A percentile compares a stretch with the other conserved stretches of the same genome.
phyloP scores from a whole-genome alignment of 208 protist genomes.

The Trypanosoma grayi region DNA sequence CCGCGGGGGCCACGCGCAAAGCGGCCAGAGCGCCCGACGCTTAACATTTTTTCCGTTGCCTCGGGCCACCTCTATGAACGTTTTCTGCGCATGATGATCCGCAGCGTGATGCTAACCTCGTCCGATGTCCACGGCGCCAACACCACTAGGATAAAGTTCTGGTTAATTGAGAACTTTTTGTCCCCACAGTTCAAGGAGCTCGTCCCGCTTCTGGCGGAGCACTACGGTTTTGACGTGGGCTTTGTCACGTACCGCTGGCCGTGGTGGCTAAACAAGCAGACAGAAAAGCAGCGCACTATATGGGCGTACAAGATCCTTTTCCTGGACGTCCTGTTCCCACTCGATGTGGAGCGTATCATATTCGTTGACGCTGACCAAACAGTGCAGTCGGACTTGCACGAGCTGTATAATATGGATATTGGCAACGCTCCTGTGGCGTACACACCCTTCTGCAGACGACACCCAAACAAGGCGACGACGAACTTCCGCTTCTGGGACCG shows the following conservation, averaged over 20 bases:
- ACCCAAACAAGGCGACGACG: conserved; percentile 88
- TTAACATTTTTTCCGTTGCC: conserved; percentile 98
- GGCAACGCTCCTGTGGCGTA: conserved; percentile 92
- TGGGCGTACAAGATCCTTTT: conserved; percentile 99
- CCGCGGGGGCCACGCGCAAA: conserved; percentile 11
- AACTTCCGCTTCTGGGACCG: conserved; percentile 92
- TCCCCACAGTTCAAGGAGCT: conserved; percentile 96
- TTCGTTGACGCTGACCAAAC: conserved; percentile 99
- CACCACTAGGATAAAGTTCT: conserved; percentile 97
- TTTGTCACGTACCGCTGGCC: conserved; percentile 99
- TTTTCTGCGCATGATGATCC: conserved; percentile 99
- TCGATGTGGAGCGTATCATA: conserved; percentile 95
- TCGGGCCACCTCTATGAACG: conserved; percentile 98
- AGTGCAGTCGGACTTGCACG: conserved; percentile 67
- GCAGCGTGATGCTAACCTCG: conserved; percentile 92
- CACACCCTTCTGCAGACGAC: conserved; percentile 96
- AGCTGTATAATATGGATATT: conserved; percentile 98
- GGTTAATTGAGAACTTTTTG: conserved; percentile 98
- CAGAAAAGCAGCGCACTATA: conserved; percentile 98
- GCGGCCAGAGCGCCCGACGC: conserved; percentile 70
- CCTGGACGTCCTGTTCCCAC: conserved; percentile 99
- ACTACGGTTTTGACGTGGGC: conserved; percentile 93
- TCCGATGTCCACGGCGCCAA: conserved; percentile 73
- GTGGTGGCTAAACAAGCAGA: conserved; percentile 94
- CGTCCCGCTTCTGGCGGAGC: conserved; percentile 82